phyloP scores from a whole-genome alignment of 2,329 filamentous ascomycete genomes.

The Alternaria ethzedia region DNA sequence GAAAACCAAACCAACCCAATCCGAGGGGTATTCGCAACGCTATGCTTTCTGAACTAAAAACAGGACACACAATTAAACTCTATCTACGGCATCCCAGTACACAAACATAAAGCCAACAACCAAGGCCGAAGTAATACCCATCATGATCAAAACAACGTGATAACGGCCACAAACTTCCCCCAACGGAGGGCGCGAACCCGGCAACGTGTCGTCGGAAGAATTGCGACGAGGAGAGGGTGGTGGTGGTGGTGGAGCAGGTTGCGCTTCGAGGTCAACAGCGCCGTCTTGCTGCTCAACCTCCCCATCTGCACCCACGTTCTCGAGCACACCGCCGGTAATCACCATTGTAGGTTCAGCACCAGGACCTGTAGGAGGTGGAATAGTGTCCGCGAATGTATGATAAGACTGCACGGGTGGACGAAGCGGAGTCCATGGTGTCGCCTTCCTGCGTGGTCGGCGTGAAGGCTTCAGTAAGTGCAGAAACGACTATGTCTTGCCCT shows the following conservation, averaged over 20 bases:
- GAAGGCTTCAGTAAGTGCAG: neutral
- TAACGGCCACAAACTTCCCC: neutral
- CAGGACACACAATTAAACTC: conserved; percentile 1
- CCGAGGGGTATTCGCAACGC: conserved; percentile 17
- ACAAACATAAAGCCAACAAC: conserved; percentile 5
- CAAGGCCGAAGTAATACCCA: conserved; percentile 1
- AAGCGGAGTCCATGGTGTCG: neutral
- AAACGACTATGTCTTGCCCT: conserved; percentile 32
- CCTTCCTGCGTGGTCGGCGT: neutral
- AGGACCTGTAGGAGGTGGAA: neutral
- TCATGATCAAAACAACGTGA: neutral
- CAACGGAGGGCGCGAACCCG: neutral
- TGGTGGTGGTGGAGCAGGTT: neutral
- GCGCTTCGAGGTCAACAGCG: conserved; percentile 7
- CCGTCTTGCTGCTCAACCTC: neutral
- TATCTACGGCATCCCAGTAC: conserved; percentile 2
- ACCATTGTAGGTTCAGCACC: neutral
- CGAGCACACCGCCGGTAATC: neutral
- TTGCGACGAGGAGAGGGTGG: neutral
- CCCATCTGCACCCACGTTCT: neutral
- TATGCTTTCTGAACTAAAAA: conserved; percentile 12
- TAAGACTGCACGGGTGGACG: neutral
- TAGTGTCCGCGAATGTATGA: conserved; percentile 2
- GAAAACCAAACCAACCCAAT: conserved; percentile 3
- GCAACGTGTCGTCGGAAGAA: neutral